Evolutionary conservation across 1,284 basidiomycete genomes (phyloP).

Genomic region (Boletus sp.): DNA sequence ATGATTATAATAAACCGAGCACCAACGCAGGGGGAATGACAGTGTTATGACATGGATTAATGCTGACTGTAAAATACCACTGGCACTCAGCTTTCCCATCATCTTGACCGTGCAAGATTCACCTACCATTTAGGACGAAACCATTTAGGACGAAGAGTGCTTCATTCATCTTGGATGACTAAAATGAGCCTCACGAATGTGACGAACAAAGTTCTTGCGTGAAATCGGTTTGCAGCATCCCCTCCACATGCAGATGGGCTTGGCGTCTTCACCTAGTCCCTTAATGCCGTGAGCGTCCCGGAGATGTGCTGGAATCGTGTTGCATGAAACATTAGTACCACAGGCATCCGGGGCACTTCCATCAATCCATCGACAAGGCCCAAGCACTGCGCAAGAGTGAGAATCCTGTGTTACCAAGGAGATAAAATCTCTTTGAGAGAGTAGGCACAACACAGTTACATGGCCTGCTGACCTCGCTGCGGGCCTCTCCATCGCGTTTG

Average conservation of each 20-base stretch:
- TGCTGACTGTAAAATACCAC: too few relatives aligned
- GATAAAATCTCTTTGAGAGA: background rate
- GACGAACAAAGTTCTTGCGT: slow-evolving; percentile 17
- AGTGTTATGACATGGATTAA: too few relatives aligned
- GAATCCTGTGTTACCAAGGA: background rate
- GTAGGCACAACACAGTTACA: too few relatives aligned
- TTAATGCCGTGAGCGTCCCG: background rate
- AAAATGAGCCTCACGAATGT: slow-evolving; percentile 10
- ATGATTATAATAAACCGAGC: background rate
- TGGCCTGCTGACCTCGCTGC: too few relatives aligned
- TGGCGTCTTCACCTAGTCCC: rapidly evolving
- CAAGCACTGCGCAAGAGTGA: slow-evolving; percentile 1
- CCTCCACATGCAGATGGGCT: background rate
- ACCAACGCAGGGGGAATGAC: too few relatives aligned
- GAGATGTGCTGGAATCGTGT: background rate
- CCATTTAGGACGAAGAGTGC: too few relatives aligned
- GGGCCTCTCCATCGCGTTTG: too few relatives aligned
- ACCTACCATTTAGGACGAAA: too few relatives aligned
- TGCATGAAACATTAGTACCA: background rate
- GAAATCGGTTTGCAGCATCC: background rate
- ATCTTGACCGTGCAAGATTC: too few relatives aligned
- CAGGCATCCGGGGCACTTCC: background rate
- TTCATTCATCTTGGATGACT: slow-evolving; percentile 5
- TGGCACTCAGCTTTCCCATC: too few relatives aligned
- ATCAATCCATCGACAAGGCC: slow-evolving; percentile 6